phyloP scores from a whole-genome alignment of 2,329 filamentous ascomycete genomes.

The Aureobasidium sp. region DNA sequence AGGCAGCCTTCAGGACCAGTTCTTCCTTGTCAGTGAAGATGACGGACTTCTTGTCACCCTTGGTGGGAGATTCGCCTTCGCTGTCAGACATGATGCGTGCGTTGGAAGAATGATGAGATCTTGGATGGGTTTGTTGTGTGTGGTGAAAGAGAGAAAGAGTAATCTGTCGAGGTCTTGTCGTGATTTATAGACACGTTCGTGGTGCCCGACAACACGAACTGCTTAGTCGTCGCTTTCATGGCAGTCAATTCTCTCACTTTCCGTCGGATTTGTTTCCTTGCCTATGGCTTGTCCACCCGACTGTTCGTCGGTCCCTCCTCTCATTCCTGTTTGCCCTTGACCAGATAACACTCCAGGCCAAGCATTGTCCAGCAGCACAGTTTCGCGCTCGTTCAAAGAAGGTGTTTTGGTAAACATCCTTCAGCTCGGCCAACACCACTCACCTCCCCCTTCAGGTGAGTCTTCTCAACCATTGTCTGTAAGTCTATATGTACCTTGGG shows the following conservation, averaged over 20 bases:
- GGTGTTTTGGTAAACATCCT: not conserved
- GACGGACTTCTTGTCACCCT: not conserved
- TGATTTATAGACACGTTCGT: not conserved
- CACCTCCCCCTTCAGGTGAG: not conserved
- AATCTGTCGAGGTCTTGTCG: not conserved
- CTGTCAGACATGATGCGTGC: constrained; percentile 5
- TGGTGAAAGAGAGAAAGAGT: not conserved
- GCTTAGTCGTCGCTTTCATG: not conserved
- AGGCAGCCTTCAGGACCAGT: constrained; percentile 25
- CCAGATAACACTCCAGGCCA: not conserved
- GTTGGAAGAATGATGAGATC: not conserved
- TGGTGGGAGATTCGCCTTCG: not conserved
- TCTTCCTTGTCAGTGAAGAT: constrained; percentile 27
- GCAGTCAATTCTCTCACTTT: not conserved
- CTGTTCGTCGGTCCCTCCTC: too few relatives aligned
- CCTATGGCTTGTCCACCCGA: not conserved
- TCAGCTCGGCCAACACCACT: not conserved
- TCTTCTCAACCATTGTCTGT: not conserved
- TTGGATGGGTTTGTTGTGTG: not conserved
- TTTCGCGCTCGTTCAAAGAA: not conserved
- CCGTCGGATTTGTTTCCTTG: not conserved
- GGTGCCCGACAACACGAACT: not conserved
- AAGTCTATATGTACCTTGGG: not conserved
- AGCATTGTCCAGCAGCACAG: not conserved
- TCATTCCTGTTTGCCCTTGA: not conserved